phyloP scores from a whole-genome alignment of 306 rosid genomes.

The Cicer pinnatifidum region DNA sequence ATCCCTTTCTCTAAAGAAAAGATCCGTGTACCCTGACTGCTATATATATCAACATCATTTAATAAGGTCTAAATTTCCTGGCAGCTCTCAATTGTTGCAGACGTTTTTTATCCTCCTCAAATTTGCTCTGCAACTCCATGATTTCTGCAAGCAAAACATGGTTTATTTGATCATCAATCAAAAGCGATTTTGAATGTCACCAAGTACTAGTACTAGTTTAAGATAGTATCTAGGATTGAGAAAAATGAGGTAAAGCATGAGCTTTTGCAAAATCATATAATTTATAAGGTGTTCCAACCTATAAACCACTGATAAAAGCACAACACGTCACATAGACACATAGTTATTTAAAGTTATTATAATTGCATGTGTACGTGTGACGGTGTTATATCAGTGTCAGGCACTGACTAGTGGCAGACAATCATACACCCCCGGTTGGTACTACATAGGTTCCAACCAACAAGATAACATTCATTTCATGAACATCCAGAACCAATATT shows the following conservation, averaged over 20 bases:
- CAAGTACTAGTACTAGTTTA: neutral
- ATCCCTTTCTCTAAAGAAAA: neutral
- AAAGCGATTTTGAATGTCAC: neutral
- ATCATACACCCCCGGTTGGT: no score
- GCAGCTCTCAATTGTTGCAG: conserved; percentile 85
- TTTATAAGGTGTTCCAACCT: neutral
- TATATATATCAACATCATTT: conserved; percentile 29
- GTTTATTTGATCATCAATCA: conserved; percentile 6
- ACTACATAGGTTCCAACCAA: neutral
- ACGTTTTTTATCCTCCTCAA: conserved; percentile 80
- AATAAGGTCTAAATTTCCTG: conserved; percentile 87
- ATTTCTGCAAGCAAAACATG: conserved; percentile 67
- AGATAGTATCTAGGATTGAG: neutral
- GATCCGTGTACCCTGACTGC: neutral
- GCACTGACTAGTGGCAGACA: no score
- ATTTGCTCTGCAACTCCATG: conserved; percentile 81
- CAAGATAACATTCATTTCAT: conserved; percentile 23
- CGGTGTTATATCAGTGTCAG: no score
- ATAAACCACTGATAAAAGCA: no score
- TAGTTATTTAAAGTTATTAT: no score
- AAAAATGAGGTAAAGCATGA: neutral
- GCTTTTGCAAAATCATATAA: neutral
- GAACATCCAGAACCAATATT: conserved; percentile 1
- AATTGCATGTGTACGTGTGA: no score
- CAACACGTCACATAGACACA: no score